A percentile compares a stretch with the other conserved stretches of the same genome.
These are phyloP conservation scores for Cytidiella melzeri DNA, from an alignment of 768 basidiomycete genomes.

Conservation along the genomic window DNA sequence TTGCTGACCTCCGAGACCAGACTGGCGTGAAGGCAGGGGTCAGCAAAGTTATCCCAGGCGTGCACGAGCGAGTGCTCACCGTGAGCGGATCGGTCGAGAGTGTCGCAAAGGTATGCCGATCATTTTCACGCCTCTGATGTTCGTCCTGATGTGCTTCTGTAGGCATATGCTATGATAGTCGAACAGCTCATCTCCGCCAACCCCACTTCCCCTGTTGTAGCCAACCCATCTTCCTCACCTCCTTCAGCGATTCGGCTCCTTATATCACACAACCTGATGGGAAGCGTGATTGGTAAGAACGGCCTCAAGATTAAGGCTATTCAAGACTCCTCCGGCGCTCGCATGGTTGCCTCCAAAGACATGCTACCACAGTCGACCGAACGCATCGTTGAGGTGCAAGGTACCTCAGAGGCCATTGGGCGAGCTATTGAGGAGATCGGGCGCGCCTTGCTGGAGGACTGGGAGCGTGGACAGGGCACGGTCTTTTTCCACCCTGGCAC, in stretches of 20 bases:
- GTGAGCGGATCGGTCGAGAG: constrained; percentile 89
- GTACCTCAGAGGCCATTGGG: constrained; percentile 86
- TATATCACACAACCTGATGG: constrained; percentile 99
- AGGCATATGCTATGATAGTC: constrained; percentile 96
- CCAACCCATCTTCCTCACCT: constrained; percentile 53
- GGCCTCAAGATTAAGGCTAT: constrained; percentile 99
- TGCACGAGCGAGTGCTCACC: constrained; percentile 95
- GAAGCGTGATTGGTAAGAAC: constrained; percentile 92
- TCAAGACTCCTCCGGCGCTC: constrained; percentile 91
- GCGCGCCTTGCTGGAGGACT: constrained; percentile 92
- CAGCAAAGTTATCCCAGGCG: constrained; percentile 95
- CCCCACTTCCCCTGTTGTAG: constrained; percentile 59
- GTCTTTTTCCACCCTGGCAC: constrained; percentile 93
- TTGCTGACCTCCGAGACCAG: constrained; percentile 91
- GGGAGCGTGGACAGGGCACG: constrained; percentile 90
- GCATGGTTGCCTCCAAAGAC: constrained; percentile 98
- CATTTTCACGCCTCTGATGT: constrained; percentile 9
- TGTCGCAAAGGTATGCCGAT: constrained; percentile 72
- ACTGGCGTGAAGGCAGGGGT: constrained; percentile 98
- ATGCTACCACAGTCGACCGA: constrained; percentile 99
- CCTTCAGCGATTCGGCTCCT: constrained; percentile 89
- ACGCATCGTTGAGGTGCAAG: constrained; percentile 97
- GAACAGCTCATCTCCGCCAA: constrained; percentile 81
- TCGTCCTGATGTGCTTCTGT: constrained; percentile 5
- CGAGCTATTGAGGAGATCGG: constrained; percentile 94